phyloP scores from a whole-genome alignment of 2,329 filamentous ascomycete genomes.

The Xenoacremonium recifei region DNA sequence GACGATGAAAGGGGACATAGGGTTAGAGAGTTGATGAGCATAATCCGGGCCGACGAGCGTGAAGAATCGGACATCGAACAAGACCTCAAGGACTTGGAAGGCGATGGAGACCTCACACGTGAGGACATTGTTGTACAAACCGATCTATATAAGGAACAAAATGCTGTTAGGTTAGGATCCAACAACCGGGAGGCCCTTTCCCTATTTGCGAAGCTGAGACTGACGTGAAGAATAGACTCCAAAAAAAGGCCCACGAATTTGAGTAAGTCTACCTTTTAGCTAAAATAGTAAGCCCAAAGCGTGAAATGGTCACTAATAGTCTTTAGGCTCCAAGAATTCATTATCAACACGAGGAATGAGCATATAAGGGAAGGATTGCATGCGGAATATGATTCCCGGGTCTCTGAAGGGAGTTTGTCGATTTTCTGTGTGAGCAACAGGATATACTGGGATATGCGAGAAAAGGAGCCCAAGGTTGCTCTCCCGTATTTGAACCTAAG shows the following conservation, averaged over 20 bases:
- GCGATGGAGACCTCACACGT: constrained; percentile 6
- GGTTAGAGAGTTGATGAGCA: constrained; percentile 10
- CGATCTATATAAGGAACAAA: neutral
- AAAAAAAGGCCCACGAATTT: constrained; percentile 15
- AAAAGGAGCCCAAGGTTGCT: constrained; percentile 19
- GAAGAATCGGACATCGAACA: constrained; percentile 5
- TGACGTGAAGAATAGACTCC: constrained; percentile 3
- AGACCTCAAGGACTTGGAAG: constrained; percentile 10
- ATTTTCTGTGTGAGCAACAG: constrained; percentile 47
- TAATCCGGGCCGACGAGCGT: constrained; percentile 9
- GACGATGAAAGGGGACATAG: constrained; percentile 7
- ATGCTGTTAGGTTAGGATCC: constrained; percentile 1
- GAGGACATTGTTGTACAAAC: constrained; percentile 3
- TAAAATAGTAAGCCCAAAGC: neutral
- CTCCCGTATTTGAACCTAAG: constrained; percentile 37
- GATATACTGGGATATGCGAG: constrained; percentile 39
- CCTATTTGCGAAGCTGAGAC: neutral
- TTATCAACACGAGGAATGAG: constrained; percentile 38
- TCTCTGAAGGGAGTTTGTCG: constrained; percentile 22
- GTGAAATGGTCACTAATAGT: neutral
- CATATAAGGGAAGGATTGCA: constrained; percentile 29
- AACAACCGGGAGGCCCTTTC: neutral
- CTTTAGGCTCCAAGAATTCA: constrained; percentile 29
- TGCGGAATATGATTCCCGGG: constrained; percentile 24
- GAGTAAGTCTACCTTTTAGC: constrained; percentile 19